Evolutionary conservation across 441 rosid species (phyloP).

Genomic region (Syzygium syzygioides): DNA sequence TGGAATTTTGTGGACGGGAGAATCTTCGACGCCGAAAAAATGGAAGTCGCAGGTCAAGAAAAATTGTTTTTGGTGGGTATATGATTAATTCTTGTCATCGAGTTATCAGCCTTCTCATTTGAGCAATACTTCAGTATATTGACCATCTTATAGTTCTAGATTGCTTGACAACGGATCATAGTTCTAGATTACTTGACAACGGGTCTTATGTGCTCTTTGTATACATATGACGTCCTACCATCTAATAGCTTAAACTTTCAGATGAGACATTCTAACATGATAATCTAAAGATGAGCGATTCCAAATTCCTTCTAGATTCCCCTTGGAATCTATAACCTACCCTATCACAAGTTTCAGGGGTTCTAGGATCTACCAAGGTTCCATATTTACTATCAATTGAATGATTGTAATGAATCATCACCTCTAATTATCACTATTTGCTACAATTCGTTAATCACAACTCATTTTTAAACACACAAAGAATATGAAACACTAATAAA

Average conservation of each 20-base stretch:
- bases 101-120: not conserved
- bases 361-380: no score
- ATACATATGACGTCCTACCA: not conserved
- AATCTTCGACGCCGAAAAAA: not conserved
- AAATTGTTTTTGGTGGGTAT: not conserved
- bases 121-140: not conserved
- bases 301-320: accelerated
- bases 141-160: not conserved
- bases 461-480: no score
- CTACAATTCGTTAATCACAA: no score
- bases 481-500: no score
- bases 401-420: no score
- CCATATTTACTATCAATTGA: no score
- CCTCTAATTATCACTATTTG: no score
- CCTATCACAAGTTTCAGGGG: no score
- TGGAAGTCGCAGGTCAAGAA: not conserved
- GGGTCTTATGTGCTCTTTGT: not conserved
- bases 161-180: not conserved
- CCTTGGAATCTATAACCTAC: no score
- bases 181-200: not conserved
- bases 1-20: not conserved
- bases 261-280: not conserved
- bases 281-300: not conserved
- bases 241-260: not conserved
- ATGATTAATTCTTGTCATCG: not conserved